These are phyloP conservation scores for Cladorrhinum samala DNA, from an alignment of 495 filamentous ascomycete genomes.

Conservation along the genomic window DNA sequence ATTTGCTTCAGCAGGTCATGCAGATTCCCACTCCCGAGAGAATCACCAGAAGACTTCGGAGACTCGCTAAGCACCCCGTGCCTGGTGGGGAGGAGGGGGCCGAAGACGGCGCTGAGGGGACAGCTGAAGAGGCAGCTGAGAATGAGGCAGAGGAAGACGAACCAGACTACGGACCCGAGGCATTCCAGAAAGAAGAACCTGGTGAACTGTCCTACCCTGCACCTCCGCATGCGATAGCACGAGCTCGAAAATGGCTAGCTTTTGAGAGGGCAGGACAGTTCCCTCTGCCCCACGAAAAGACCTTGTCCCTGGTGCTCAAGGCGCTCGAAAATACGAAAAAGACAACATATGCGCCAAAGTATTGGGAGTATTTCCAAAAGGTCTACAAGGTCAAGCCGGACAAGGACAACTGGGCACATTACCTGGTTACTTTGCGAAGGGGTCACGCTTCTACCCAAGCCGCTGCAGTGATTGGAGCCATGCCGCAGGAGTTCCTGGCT, in stretches of 20 bases:
- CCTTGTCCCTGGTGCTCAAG: constrained; percentile 62
- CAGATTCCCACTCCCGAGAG: constrained; percentile 50
- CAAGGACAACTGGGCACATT: constrained; percentile 54
- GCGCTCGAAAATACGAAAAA: constrained; percentile 50
- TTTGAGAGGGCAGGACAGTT: constrained; percentile 17
- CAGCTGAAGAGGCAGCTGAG: background rate
- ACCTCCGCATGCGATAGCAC: background rate
- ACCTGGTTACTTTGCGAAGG: constrained; percentile 60
- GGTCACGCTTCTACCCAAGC: constrained; percentile 53
- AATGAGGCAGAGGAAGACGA: background rate
- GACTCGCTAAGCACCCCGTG: constrained; percentile 2
- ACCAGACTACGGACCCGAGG: background rate
- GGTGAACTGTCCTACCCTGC: background rate
- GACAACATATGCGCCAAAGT: constrained; percentile 48
- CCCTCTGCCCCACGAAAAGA: constrained; percentile 56
- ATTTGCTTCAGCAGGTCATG: constrained; percentile 72
- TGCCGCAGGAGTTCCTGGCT: constrained; percentile 35
- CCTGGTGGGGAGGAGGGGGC: background rate
- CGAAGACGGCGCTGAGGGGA: background rate
- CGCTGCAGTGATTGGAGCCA: constrained; percentile 47
- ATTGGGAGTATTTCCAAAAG: constrained; percentile 68
- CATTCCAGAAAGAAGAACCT: background rate
- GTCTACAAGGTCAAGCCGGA: constrained; percentile 59
- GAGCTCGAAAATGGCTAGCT: background rate
- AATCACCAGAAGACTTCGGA: constrained; percentile 5